Evolutionary conservation across 2,329 filamentous ascomycete species (phyloP).

Genomic region (Corniculantispora saksenae): DNA sequence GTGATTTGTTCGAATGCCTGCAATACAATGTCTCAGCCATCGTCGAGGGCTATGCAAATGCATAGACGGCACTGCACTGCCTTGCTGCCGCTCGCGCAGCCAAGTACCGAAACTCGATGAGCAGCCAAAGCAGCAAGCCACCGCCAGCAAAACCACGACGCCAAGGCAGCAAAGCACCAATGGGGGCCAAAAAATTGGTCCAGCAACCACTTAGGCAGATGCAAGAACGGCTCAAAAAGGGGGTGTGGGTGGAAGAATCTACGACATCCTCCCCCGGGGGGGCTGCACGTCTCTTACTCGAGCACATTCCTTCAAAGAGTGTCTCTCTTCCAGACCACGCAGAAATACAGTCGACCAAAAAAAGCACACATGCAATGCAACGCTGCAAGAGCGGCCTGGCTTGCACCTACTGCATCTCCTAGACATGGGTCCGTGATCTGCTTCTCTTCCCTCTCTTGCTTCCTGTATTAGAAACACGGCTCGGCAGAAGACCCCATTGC

Average conservation of each 20-base stretch:
- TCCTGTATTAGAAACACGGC: not conserved
- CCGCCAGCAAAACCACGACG: not conserved
- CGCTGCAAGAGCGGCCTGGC: not conserved
- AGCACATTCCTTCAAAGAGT: not conserved
- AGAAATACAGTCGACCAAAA: not conserved
- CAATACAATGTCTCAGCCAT: not conserved
- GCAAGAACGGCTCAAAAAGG: not conserved
- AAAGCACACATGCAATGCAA: not conserved
- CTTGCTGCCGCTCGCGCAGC: not conserved
- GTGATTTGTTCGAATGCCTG: not conserved
- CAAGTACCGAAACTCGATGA: slow-evolving; percentile 8
- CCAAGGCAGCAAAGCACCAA: not conserved
- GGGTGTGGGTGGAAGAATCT: not conserved
- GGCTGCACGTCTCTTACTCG: not conserved
- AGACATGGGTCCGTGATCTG: not conserved
- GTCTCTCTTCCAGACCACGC: not conserved
- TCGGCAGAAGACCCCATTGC: not conserved
- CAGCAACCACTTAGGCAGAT: not conserved
- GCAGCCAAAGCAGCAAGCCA: slow-evolving; percentile 5
- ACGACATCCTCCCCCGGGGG: not conserved
- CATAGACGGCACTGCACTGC: not conserved
- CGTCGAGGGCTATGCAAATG: slow-evolving; percentile 6
- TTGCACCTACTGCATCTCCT: not conserved
- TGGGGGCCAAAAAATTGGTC: not conserved
- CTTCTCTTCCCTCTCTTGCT: too few species aligned